phyloP scores from a whole-genome alignment of 2,329 filamentous ascomycete genomes.

The Cercospora sp. region DNA sequence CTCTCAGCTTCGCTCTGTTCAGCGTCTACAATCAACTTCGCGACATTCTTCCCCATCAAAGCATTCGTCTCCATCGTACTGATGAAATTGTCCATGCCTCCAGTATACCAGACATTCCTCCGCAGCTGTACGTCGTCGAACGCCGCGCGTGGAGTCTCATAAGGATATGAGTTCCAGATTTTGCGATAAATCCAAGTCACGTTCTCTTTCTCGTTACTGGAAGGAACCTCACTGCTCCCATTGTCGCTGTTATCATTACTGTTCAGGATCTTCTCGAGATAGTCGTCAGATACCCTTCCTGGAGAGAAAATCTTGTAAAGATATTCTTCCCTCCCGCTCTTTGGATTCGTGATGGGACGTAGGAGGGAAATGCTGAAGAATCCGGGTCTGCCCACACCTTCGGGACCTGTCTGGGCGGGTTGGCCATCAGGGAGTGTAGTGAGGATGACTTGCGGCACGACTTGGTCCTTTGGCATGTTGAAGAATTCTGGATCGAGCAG shows the following conservation, averaged over 20 bases:
- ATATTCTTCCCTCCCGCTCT: conserved; percentile 47
- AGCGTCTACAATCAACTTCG: conserved; percentile 64
- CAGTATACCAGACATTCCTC: conserved; percentile 65
- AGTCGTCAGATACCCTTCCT: conserved; percentile 47
- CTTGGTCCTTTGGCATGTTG: conserved; percentile 58
- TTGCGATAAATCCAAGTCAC: conserved; percentile 79
- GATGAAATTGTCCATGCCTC: conserved; percentile 85
- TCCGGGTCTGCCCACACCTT: conserved; percentile 67
- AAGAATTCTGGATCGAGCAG: conserved; percentile 74
- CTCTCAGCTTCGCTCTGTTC: neutral
- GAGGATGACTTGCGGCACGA: conserved; percentile 72
- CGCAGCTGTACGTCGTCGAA: conserved; percentile 80
- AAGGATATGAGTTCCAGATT: conserved; percentile 81
- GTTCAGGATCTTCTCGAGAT: conserved; percentile 54
- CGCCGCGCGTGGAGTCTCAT: conserved; percentile 77
- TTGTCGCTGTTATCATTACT: conserved; percentile 21
- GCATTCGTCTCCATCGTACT: conserved; percentile 97
- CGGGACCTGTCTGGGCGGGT: conserved; percentile 48
- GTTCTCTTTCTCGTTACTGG: conserved; percentile 40
- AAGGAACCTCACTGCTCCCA: conserved; percentile 18
- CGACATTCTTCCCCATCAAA: conserved; percentile 85
- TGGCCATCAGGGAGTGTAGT: conserved; percentile 73
- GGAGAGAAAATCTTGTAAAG: conserved; percentile 70
- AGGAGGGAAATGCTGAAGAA: conserved; percentile 88
- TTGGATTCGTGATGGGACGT: conserved; percentile 58